phyloP scores from a whole-genome alignment of 306 rosid genomes.

The Rubus idaeus region DNA sequence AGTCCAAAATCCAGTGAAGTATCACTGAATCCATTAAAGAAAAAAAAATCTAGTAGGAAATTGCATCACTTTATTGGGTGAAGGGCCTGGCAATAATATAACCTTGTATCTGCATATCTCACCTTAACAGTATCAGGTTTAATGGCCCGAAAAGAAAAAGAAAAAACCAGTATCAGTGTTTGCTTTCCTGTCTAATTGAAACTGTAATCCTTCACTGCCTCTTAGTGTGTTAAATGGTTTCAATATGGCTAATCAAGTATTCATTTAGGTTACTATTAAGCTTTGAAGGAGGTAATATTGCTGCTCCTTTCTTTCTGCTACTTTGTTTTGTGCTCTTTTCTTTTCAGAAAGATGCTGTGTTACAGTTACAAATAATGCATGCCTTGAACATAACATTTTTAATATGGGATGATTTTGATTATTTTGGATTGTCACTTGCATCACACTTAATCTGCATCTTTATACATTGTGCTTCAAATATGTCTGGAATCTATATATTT shows the following conservation, averaged over 20 bases:
- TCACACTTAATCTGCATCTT: not conserved
- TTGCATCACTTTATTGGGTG: not conserved
- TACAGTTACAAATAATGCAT: not conserved
- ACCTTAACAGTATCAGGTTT: not conserved
- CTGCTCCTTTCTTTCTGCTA: conserved; percentile 1
- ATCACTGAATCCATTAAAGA: not conserved
- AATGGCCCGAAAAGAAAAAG: not conserved
- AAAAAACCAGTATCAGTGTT: not conserved
- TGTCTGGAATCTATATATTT: not conserved
- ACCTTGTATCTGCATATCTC: not conserved
- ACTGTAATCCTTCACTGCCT: not conserved
- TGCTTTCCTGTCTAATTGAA: not conserved
- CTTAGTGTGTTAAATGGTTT: not conserved
- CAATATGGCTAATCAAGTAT: not conserved
- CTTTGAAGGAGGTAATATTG: not conserved
- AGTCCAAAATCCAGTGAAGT: not conserved
- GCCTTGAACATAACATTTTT: not conserved
- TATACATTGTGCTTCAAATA: not conserved
- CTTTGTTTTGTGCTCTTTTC: not conserved
- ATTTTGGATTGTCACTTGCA: not conserved
- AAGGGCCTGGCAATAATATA: not conserved
- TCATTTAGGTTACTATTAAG: not conserved
- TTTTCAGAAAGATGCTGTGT: not conserved
- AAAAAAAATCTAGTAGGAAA: not conserved
- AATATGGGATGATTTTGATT: not conserved